These are phyloP conservation scores for Lepidopterella palustris DNA, from an alignment of 495 filamentous ascomycete genomes.

Conservation along the genomic window DNA sequence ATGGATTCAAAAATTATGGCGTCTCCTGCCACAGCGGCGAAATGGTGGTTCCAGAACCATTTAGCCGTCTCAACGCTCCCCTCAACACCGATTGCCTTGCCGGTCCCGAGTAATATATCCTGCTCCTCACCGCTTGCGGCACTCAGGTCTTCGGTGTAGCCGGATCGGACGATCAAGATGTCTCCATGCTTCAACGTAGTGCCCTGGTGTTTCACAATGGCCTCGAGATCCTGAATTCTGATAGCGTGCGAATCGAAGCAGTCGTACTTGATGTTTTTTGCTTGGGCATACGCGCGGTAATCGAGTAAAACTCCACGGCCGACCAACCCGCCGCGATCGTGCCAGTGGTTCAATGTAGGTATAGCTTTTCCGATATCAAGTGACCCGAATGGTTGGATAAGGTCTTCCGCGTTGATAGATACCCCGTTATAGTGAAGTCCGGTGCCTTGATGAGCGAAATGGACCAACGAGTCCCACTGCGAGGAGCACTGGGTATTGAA, in stretches of 20 bases:
- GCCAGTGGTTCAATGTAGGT: conserved; percentile 37
- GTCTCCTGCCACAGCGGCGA: conserved; percentile 48
- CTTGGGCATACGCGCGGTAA: conserved; percentile 46
- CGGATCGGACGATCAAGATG: conserved; percentile 42
- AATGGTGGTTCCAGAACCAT: conserved; percentile 50
- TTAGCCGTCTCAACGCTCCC: conserved; percentile 33
- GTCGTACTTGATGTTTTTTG: conserved; percentile 31
- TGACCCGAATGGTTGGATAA: conserved; percentile 22
- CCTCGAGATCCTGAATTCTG: conserved; percentile 24
- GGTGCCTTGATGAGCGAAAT: too few relatives aligned
- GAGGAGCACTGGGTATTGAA: too few relatives aligned
- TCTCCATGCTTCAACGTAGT: conserved; percentile 42
- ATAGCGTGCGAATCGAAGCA: conserved; percentile 37
- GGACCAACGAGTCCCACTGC: too few relatives aligned
- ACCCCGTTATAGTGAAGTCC: conserved; percentile 48
- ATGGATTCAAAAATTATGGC: conserved; percentile 41
- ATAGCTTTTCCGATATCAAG: conserved; percentile 24
- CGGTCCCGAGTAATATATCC: conserved; percentile 17
- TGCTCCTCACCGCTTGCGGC: conserved; percentile 31
- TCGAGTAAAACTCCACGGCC: conserved; percentile 52
- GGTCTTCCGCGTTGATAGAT: conserved; percentile 19
- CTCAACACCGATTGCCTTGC: too few relatives aligned
- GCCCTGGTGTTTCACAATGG: conserved; percentile 28
- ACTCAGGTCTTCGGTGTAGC: conserved; percentile 39
- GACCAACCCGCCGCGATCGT: conserved; percentile 41